Base-by-base conservation (phyloP, 345 rosid species). In the Euphorbia lathyris region DNA sequence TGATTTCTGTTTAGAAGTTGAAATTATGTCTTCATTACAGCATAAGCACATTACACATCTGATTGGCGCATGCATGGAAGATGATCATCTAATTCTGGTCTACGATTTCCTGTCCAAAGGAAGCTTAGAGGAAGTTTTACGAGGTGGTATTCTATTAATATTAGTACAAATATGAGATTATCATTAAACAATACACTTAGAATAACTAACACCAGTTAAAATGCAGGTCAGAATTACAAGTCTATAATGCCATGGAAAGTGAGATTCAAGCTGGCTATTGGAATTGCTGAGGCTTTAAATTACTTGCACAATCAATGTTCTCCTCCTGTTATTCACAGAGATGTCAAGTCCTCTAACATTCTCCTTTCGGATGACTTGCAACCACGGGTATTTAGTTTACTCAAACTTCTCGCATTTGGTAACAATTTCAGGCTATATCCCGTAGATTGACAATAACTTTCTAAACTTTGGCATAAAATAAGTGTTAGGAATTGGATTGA, bases 271-370 rank as follows among this genome's bases (percentile, higher is more conserved):
- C 73, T 68, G 52, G 80, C 80, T 16, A 13, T 63, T 62, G 69
- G 58, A 48, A 32, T 77, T 22, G 76, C 80, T 2, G 76, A 72
- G 45, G 73, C 80, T 57, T 69, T 77, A 38, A 56, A 72, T 36
- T 72, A 77, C 66, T 69, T 77, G 50, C 80, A 77, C 55, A 56
- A 57, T 20, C 60, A 47, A 56, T 61, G 76, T 27, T 16, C 69
- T 61, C 52, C 3, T 38, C 76, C 63, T 6, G 70, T 77, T 0
- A 77, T 77, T 57, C 80, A 77, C 70, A 72, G 80, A 57, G 80
- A 77, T 57, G 73, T 77, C 3, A 77, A 77, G 55, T 67, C 80
- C 66, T 67, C 80, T 0, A 77, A 77, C 66, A 77, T 77, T 60
- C 76, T 77, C 50, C 47, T 72, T 1, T 72, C 80, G 8, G 16